Conservation (phyloP, 306 rosid species). For the Abrus pulchellus region DNA sequence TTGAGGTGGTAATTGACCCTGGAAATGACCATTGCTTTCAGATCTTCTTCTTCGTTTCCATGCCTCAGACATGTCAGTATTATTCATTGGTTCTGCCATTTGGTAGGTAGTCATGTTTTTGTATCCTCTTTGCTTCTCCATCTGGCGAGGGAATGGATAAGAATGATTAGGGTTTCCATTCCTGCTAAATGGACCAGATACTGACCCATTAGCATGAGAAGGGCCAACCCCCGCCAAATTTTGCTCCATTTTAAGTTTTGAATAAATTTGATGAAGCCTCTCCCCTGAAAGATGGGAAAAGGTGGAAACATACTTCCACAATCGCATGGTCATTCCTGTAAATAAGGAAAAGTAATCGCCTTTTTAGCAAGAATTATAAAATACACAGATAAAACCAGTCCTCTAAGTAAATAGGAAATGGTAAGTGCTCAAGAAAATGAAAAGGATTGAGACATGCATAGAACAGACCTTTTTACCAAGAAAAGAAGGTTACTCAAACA, state of each 20-base stretch:
- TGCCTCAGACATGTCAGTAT: constrained; percentile 77
- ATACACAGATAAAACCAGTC: too few relatives aligned
- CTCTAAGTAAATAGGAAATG: neutral
- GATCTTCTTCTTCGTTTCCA: constrained; percentile 92
- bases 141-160: constrained; percentile 52
- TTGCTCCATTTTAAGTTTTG: constrained; percentile 87
- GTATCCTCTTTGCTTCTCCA: constrained; percentile 71
- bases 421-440: neutral
- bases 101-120: constrained; percentile 59
- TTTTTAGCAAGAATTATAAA: too few relatives aligned
- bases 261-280: constrained; percentile 90
- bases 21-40: constrained; percentile 72
- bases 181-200: constrained; percentile 67
- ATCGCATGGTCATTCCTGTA: constrained; percentile 91
- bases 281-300: constrained; percentile 97
- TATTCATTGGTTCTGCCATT: constrained; percentile 69
- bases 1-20: constrained; percentile 68
- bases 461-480: neutral
- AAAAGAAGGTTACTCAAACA: neutral
- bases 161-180: constrained; percentile 53
- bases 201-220: constrained; percentile 73
- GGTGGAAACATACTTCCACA: constrained; percentile 98
- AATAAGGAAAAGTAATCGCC: constrained; percentile 6
- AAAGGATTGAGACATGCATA: neutral
- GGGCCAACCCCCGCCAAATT: constrained; percentile 79